A percentile compares a stretch with the other conserved stretches of the same genome.
Evolutionary conservation across 1,284 basidiomycete species (phyloP).

Genomic region (Ustilago tritici): DNA sequence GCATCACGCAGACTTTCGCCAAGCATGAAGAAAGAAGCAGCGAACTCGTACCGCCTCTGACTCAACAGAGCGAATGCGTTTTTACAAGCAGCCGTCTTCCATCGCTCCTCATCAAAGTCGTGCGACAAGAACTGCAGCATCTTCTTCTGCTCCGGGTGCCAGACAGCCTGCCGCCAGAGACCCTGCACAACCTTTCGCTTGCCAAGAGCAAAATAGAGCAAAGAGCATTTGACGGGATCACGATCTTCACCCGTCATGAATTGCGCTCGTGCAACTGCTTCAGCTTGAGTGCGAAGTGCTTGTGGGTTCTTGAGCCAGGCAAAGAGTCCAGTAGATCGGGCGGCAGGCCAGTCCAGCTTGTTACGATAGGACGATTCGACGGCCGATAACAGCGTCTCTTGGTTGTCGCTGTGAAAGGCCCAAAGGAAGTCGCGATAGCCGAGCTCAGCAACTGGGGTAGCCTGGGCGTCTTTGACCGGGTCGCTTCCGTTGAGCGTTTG

Average conservation of each 20-base stretch:
- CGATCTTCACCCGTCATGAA: constrained; percentile 78
- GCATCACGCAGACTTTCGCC: constrained; percentile 90
- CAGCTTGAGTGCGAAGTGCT: constrained; percentile 80
- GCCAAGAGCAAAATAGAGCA: constrained; percentile 94
- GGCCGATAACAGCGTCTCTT: constrained; percentile 81
- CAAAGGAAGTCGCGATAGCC: constrained; percentile 92
- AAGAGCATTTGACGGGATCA: constrained; percentile 87
- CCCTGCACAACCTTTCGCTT: constrained; percentile 92
- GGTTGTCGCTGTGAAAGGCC: constrained; percentile 93
- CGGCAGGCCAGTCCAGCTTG: constrained; percentile 89
- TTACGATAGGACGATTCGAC: constrained; percentile 80
- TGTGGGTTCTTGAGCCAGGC: constrained; percentile 79
- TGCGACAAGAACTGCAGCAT: constrained; percentile 95
- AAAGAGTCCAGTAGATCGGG: constrained; percentile 84
- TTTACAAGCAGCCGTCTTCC: constrained; percentile 93
- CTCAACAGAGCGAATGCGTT: constrained; percentile 94
- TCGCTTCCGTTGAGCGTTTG: constrained; percentile 25
- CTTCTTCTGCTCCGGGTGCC: constrained; percentile 87
- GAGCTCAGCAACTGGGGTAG: constrained; percentile 68
- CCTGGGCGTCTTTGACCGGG: not conserved
- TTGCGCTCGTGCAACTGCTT: constrained; percentile 90
- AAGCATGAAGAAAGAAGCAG: constrained; percentile 95
- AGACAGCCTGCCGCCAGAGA: constrained; percentile 93
- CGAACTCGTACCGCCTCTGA: constrained; percentile 73
- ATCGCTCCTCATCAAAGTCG: constrained; percentile 85